phyloP scores from a whole-genome alignment of 345 rosid species.

The Corchorus olitorius region DNA sequence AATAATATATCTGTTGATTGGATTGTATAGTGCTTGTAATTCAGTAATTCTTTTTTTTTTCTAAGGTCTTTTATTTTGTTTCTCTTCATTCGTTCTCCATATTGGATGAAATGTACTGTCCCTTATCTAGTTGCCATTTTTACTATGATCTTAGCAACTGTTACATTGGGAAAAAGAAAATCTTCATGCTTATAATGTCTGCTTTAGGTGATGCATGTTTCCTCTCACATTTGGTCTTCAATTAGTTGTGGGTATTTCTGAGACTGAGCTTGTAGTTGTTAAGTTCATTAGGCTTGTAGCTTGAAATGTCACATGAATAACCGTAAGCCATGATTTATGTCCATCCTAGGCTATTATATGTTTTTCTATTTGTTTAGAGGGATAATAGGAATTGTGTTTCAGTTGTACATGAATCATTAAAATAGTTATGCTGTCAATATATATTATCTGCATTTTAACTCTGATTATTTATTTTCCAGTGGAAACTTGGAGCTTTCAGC shows the following conservation, averaged over 20 bases:
- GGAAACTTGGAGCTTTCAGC: slow-evolving; percentile 82
- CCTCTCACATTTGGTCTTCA: background rate
- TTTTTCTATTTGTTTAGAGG: background rate
- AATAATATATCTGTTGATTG: background rate
- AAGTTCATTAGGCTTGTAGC: background rate
- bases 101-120: background rate
- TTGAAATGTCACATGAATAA: background rate
- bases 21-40: background rate
- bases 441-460: slow-evolving; percentile 9
- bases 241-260: background rate
- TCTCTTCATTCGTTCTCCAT: background rate
- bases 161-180: background rate
- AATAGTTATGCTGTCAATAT: background rate
- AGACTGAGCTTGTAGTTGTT: background rate
- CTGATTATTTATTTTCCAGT: slow-evolving; percentile 42
- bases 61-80: background rate
- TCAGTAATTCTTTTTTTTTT: background rate
- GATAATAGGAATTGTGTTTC: background rate
- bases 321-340: background rate
- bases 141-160: background rate
- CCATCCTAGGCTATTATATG: too few relatives aligned
- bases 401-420: background rate
- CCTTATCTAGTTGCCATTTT: background rate
- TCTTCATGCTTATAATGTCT: background rate
- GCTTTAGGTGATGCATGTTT: background rate